Conservation (phyloP, 2,329 filamentous ascomycete species). For the Aspergillus sp. region DNA sequence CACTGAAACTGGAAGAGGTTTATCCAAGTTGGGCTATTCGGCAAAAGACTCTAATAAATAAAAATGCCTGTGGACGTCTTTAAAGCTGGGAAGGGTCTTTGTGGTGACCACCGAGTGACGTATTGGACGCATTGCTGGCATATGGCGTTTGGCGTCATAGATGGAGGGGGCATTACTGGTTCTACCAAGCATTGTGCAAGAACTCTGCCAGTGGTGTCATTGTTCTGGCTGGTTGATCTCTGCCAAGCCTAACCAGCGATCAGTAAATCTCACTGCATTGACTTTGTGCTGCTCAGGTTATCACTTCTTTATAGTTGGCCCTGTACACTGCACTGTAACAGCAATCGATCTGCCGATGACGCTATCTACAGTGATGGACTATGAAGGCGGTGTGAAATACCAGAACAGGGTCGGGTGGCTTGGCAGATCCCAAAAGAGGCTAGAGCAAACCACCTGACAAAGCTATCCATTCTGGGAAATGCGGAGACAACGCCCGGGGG, state of each 20-base stretch:
- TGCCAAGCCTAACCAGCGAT: background rate
- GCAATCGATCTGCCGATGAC: background rate
- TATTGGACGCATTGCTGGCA: constrained; percentile 18
- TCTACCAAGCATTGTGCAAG: constrained; percentile 1
- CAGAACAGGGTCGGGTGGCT: background rate
- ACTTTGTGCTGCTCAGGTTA: background rate
- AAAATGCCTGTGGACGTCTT: background rate
- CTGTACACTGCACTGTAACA: background rate
- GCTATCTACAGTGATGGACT: background rate
- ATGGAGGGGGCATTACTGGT: constrained; percentile 8
- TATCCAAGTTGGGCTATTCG: background rate
- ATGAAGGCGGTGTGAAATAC: background rate
- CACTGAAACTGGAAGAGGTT: background rate
- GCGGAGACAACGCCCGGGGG: constrained; percentile 2
- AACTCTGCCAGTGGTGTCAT: constrained; percentile 8
- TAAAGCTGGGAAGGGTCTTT: constrained; percentile 2
- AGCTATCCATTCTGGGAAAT: constrained; percentile 7
- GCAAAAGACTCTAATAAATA: background rate
- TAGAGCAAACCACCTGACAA: background rate
- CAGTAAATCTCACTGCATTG: background rate
- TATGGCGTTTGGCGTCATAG: constrained; percentile 20
- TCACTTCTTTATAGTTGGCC: background rate
- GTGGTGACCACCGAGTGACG: constrained; percentile 35
- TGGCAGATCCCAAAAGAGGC: background rate
- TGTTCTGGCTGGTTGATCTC: background rate